phyloP scores from a whole-genome alignment of 1,139 yeast genomes.

The Wickerhamiella infanticola region DNA sequence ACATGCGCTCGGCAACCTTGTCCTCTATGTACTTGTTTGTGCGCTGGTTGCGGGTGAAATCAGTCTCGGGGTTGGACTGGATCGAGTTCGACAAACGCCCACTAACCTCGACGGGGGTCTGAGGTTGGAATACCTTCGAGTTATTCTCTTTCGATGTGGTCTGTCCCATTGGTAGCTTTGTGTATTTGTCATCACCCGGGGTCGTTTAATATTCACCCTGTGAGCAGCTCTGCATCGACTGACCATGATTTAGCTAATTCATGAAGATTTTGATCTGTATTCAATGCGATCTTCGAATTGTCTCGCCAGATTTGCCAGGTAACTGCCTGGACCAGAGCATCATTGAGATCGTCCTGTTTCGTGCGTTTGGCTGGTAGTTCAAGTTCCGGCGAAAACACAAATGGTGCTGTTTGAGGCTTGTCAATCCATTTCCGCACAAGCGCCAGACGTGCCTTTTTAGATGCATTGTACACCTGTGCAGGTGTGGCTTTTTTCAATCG shows the following conservation, averaged over 20 bases:
- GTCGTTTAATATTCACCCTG: no score
- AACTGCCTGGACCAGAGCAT: constrained; percentile 42
- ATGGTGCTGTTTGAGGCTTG: constrained; percentile 7
- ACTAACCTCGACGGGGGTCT: constrained; percentile 61
- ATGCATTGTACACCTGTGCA: constrained; percentile 5
- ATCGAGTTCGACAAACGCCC: constrained; percentile 54
- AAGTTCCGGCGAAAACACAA: constrained; percentile 1
- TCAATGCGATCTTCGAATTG: constrained; percentile 3
- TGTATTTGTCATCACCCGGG: not conserved
- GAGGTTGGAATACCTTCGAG: constrained; percentile 27
- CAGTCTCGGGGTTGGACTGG: constrained; percentile 61
- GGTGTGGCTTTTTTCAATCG: constrained; percentile 3
- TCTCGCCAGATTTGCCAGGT: constrained; percentile 36
- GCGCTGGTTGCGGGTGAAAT: constrained; percentile 67
- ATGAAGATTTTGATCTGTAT: not conserved
- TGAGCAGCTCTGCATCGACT: no score
- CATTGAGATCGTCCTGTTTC: constrained; percentile 48
- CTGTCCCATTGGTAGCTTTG: constrained; percentile 11
- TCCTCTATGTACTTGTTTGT: constrained; percentile 67
- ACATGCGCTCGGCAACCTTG: constrained; percentile 51
- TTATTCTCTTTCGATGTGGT: constrained; percentile 8
- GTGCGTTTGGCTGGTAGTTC: constrained; percentile 12
- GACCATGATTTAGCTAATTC: not conserved
- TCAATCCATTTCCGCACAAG: constrained; percentile 16
- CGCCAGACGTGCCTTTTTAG: constrained; percentile 10